phyloP scores from a whole-genome alignment of 192 early-diverging fungal genomes.

The Thoreauomyces humboldtii region DNA sequence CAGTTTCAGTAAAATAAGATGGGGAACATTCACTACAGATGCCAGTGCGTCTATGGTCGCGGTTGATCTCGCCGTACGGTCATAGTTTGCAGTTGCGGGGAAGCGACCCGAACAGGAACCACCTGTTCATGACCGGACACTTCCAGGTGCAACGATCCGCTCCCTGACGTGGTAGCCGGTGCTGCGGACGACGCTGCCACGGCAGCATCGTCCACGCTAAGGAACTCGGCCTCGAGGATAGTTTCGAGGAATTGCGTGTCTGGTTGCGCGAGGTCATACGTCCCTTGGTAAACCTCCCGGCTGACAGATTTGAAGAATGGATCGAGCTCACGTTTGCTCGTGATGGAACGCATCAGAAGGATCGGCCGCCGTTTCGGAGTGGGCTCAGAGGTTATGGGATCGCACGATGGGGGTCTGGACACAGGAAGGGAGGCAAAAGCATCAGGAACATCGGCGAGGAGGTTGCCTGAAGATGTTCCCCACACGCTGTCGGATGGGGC shows the following conservation, averaged over 20 bases:
- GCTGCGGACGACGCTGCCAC: neutral
- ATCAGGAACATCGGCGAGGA: no score
- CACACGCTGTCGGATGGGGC: conserved; percentile 15
- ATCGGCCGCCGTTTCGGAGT: conserved; percentile 45
- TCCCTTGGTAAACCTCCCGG: conserved; percentile 72
- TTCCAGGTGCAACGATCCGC: no score
- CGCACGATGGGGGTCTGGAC: no score
- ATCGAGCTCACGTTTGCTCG: conserved; percentile 69
- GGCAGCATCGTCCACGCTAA: conserved; percentile 16
- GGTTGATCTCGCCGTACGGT: no score
- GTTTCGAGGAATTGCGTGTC: conserved; percentile 76
- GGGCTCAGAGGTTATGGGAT: no score
- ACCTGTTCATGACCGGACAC: no score
- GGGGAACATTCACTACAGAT: no score
- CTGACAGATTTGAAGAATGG: conserved; percentile 76
- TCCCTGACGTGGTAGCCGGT: neutral
- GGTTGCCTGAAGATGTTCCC: conserved; percentile 21
- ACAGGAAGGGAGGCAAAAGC: no score
- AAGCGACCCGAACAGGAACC: no score
- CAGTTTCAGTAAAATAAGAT: no score
- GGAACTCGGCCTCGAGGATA: conserved; percentile 52
- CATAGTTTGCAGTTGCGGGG: no score
- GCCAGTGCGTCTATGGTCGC: no score
- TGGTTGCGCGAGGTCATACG: conserved; percentile 66
- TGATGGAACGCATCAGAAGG: conserved; percentile 66